Evolutionary conservation across 2,329 filamentous ascomycete genomes (phyloP).

Genomic region (Grosmannia clavigera): DNA sequence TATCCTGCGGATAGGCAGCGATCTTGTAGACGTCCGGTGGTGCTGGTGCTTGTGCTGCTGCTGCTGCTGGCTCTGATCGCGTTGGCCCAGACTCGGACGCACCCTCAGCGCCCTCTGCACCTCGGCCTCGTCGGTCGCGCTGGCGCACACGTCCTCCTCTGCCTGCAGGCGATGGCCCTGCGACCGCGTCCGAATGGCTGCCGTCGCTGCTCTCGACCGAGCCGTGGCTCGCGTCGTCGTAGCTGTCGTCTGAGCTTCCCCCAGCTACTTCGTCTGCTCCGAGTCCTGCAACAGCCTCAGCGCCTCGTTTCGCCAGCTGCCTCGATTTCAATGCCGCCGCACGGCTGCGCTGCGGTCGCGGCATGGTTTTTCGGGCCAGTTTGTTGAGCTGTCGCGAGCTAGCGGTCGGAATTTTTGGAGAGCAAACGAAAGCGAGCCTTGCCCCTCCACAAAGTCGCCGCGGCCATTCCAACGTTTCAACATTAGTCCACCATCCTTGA

Average conservation of each 20-base stretch:
- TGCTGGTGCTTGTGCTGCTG: not conserved
- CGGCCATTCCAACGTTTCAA: not conserved
- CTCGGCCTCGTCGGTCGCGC: not conserved
- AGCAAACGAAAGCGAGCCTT: not conserved
- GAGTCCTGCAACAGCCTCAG: not conserved
- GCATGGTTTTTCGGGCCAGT: not conserved
- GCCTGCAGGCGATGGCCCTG: not conserved
- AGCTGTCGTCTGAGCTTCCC: not conserved
- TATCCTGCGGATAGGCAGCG: constrained; percentile 8
- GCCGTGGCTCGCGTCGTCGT: not conserved
- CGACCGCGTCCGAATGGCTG: not conserved
- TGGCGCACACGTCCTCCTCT: not conserved
- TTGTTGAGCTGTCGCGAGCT: not conserved
- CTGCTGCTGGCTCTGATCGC: not conserved
- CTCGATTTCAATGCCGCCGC: not conserved
- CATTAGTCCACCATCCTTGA: no score
- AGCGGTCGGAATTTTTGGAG: not conserved
- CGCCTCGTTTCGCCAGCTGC: not conserved
- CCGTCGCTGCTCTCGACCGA: not conserved
- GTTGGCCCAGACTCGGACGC: not conserved
- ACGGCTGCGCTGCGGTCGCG: not conserved
- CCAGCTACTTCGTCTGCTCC: not conserved
- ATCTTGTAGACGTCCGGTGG: constrained; percentile 4
- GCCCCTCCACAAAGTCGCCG: not conserved
- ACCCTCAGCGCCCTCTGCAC: not conserved